phyloP scores from a whole-genome alignment of 139 green algal genomes.

The Tetradesmus lagerheimii region DNA sequence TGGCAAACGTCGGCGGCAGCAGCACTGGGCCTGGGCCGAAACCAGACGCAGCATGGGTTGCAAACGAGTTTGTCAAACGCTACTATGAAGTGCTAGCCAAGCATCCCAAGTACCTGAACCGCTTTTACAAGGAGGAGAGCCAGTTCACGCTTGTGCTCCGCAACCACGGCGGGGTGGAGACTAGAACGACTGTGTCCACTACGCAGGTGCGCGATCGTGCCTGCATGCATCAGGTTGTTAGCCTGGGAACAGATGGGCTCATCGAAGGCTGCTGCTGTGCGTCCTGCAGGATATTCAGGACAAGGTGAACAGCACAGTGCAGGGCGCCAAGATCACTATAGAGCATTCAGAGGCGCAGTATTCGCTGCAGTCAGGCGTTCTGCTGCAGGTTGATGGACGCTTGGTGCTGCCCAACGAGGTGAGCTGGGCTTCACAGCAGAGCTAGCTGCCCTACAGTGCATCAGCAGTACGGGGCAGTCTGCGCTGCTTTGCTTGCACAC shows the following conservation, averaged over 20 bases:
- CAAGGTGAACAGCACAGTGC: constrained; percentile 68
- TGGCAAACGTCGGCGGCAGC: background rate
- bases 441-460: background rate
- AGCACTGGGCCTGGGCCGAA: background rate
- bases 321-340: constrained; percentile 69
- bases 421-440: background rate
- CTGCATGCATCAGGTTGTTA: background rate
- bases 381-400: constrained; percentile 85
- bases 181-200: constrained; percentile 3
- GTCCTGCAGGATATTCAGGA: constrained; percentile 84
- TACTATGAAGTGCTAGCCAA: constrained; percentile 89
- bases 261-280: background rate
- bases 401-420: constrained; percentile 64
- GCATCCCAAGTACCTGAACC: constrained; percentile 75
- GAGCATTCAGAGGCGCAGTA: constrained; percentile 86
- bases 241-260: background rate
- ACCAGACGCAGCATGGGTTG: constrained; percentile 65
- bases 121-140: constrained; percentile 89
- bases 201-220: constrained; percentile 17
- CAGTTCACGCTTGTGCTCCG: constrained; percentile 72
- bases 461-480: background rate
- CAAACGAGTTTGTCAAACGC: constrained; percentile 86
- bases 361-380: constrained; percentile 76
- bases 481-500: background rate
- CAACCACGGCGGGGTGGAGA: constrained; percentile 52